Conservation (phyloP, 768 basidiomycete genomes). For the Albatrellus ellisii region DNA sequence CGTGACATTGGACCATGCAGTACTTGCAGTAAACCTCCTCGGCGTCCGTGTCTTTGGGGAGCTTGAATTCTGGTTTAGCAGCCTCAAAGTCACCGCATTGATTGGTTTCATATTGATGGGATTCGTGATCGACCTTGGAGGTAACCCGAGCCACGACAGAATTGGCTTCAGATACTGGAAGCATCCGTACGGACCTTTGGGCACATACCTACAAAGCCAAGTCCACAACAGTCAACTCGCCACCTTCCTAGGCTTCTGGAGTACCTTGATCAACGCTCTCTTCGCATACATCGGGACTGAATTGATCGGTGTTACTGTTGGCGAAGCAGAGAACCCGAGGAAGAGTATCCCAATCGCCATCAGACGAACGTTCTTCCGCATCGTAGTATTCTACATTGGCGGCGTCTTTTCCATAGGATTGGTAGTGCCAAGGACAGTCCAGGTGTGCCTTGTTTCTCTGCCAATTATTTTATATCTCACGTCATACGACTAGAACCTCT, state of each 20-base stretch:
- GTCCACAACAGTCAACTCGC: conserved; percentile 36
- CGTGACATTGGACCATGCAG: conserved; percentile 17
- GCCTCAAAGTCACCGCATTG: conserved; percentile 45
- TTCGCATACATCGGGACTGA: conserved; percentile 67
- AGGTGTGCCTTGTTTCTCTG: conserved; percentile 18
- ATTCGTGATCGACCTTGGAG: conserved; percentile 30
- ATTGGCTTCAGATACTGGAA: conserved; percentile 28
- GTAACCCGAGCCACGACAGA: conserved; percentile 23
- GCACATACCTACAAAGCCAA: conserved; percentile 32
- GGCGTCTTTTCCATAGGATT: conserved; percentile 63
- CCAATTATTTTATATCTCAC: neutral
- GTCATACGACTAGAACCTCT: conserved; percentile 17
- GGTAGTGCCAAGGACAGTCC: conserved; percentile 48
- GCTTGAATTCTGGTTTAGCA: conserved; percentile 63
- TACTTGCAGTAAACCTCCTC: conserved; percentile 43
- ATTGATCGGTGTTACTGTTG: conserved; percentile 53
- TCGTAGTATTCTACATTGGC: conserved; percentile 51
- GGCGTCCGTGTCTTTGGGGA: conserved; percentile 60
- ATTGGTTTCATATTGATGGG: conserved; percentile 36
- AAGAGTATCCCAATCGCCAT: conserved; percentile 66
- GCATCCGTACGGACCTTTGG: conserved; percentile 45
- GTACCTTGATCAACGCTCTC: conserved; percentile 52
- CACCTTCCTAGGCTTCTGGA: conserved; percentile 61
- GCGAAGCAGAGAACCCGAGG: conserved; percentile 55
- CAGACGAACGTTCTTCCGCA: conserved; percentile 46